A percentile compares a stretch with the other conserved stretches of the same genome.
phyloP scores from a whole-genome alignment of 2,329 filamentous ascomycete genomes.

The Tolypocladium capitatum region DNA sequence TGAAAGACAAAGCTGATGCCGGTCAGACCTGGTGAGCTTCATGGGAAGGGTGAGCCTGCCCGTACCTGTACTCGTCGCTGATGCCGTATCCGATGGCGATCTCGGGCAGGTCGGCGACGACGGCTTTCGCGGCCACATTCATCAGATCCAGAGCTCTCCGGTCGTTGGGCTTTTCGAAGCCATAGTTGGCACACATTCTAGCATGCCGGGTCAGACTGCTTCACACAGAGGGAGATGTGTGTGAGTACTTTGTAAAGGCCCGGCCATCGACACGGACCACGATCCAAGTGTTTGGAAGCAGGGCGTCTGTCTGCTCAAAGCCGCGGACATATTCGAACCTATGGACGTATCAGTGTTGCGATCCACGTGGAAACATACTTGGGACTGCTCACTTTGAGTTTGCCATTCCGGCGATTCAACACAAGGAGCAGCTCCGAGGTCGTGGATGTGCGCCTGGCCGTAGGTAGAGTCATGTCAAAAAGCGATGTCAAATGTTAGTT shows the following conservation, averaged over 20 bases:
- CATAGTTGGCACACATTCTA: conserved; percentile 71
- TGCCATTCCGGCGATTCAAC: conserved; percentile 28
- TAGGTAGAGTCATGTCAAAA: background rate
- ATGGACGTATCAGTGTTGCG: background rate
- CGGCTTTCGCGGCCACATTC: conserved; percentile 80
- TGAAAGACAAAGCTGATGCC: conserved; percentile 68
- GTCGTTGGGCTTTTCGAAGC: conserved; percentile 89
- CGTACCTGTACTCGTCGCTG: conserved; percentile 80
- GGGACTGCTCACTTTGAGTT: conserved; percentile 36
- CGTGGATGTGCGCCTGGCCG: background rate
- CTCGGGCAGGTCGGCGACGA: conserved; percentile 73
- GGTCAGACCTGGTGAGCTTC: conserved; percentile 1
- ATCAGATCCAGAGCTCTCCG: conserved; percentile 76
- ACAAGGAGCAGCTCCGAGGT: background rate
- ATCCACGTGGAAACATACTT: background rate
- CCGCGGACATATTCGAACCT: conserved; percentile 89
- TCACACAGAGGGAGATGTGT: no score
- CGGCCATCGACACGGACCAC: conserved; percentile 88
- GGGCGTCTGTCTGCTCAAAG: conserved; percentile 70
- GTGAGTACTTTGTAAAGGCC: conserved; percentile 75
- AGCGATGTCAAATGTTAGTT: background rate
- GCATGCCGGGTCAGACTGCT: background rate
- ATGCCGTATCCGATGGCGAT: conserved; percentile 82
- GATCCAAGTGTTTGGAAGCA: conserved; percentile 90
- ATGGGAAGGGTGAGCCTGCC: background rate